Conservation (phyloP, 73 alveolate genomes). For the Tetrahymena borealis region DNA sequence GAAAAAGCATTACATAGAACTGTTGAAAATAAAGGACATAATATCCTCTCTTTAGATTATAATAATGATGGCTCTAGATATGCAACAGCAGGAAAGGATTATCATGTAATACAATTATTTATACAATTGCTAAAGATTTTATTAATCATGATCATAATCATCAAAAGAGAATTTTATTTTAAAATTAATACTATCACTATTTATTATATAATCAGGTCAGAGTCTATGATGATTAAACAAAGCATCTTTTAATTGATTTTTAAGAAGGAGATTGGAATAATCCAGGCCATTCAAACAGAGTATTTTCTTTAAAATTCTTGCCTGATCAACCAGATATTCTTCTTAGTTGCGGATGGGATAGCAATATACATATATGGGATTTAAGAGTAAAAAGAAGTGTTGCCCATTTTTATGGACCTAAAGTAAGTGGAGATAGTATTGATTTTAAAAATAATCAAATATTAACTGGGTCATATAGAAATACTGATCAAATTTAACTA, state of each 20-base stretch:
- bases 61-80: constrained; percentile 76
- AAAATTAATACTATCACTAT: too few relatives aligned
- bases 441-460: constrained; percentile 45
- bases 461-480: constrained; percentile 63
- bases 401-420: constrained; percentile 84
- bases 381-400: constrained; percentile 78
- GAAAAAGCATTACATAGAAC: constrained; percentile 45
- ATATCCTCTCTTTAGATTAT: constrained; percentile 83
- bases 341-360: constrained; percentile 96
- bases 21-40: constrained; percentile 71
- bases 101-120: constrained; percentile 28
- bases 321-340: constrained; percentile 67
- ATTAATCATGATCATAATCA: too few relatives aligned
- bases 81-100: constrained; percentile 92
- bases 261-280: constrained; percentile 63
- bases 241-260: constrained; percentile 57
- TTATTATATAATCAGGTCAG: constrained; percentile 29
- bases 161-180: too few relatives aligned
- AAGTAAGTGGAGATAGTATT: constrained; percentile 88
- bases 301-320: constrained; percentile 79
- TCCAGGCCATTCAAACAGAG: constrained; percentile 93
- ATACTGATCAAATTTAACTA: constrained; percentile 54
- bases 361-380: constrained; percentile 83
- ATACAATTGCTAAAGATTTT: too few relatives aligned
- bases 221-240: constrained; percentile 90